Evolutionary conservation across 176 grass and related monocot species (phyloP), one percentile per base, ranked within the genome.

Genomic region (Aechmea fasciata): DNA sequence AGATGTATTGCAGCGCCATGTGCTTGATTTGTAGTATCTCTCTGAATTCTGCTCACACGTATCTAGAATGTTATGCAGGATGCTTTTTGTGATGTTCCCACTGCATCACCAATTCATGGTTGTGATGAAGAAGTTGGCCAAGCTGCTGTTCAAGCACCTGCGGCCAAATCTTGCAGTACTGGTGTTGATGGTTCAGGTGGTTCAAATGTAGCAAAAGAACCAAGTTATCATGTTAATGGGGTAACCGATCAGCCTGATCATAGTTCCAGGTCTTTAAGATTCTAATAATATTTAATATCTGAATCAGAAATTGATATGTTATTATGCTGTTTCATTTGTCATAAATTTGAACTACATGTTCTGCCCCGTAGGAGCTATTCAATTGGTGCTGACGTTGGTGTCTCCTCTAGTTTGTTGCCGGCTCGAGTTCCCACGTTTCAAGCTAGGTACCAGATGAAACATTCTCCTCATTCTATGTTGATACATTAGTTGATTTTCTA

Each of bases 61-160:
- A 18, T 59, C 54, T 59, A 17, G 54, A 59, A 18, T 59, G 7
- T 4, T 12, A 53, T 78, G 51, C 82, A 97, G 93, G 84, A 65
- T 90, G 85, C 65, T 57, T 59, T 80, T 19, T 75, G 89, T 80
- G 87, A 87, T 83, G 72, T 73, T 9, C 94, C 94, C 13, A 93
- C 89, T 82, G 89, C 89, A 41, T 90, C 94, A 13, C 94, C 94
- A 64, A 99, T 99, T 76, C 69, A 99, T 73, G 80, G 74, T 71
- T 84, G 82, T 80, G 84, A 90, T 69, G 74, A 84, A 73, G 89
- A 82, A 66, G 75, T 83, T 71, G 68, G 47, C 52, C 71, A 74
- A 47, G 69, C 53, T 73, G 67, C 84, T 79, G 77, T 83, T 12
- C 23, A 73, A 62, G 75, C 55, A 59, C 15, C 54, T 17, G 54